Percentiles rank a stretch among this genome's conserved stretches.
These are phyloP conservation scores for Rutstroemia sp. DNA, from an alignment of 2,329 filamentous ascomycete species.

Conservation along the genomic window DNA sequence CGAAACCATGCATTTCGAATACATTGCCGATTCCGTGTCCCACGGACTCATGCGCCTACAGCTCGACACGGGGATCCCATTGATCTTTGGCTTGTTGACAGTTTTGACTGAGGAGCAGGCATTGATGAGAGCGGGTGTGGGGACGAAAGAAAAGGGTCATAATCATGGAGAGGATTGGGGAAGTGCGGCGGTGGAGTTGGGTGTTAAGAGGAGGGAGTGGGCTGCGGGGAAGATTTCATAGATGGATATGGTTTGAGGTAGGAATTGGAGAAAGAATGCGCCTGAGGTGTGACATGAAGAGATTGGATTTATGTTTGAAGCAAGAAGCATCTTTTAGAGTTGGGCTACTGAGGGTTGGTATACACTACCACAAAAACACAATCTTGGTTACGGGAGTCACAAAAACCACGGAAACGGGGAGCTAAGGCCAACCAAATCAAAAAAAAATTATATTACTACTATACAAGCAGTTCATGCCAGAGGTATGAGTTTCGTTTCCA, in stretches of 20 bases:
- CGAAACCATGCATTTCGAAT: conserved; percentile 99
- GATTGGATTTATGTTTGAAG: background rate
- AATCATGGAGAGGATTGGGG: conserved; percentile 99
- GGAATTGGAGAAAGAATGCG: background rate
- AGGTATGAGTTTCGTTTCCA: conserved; percentile 8
- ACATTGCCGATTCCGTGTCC: conserved; percentile 86
- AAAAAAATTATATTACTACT: conserved; percentile 12
- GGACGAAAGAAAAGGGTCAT: conserved; percentile 58
- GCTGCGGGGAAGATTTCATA: conserved; percentile 35
- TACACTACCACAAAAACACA: too few relatives aligned
- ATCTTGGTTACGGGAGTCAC: too few relatives aligned
- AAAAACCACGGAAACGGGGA: background rate
- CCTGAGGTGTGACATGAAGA: background rate
- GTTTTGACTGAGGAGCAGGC: conserved; percentile 86
- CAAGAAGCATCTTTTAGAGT: background rate
- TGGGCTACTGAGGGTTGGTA: background rate
- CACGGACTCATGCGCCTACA: conserved; percentile 93
- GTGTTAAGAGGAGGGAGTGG: conserved; percentile 81
- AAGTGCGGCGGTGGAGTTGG: conserved; percentile 86
- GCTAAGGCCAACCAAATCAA: background rate
- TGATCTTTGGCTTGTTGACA: conserved; percentile 88
- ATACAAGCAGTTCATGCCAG: conserved; percentile 10
- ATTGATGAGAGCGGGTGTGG: conserved; percentile 70
- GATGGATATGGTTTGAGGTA: background rate
- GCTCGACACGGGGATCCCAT: conserved; percentile 78